Evolutionary conservation across 1,139 yeast genomes (phyloP), one percentile per base, ranked within the genome.

Genomic region (Yamadazyma atlantica): DNA sequence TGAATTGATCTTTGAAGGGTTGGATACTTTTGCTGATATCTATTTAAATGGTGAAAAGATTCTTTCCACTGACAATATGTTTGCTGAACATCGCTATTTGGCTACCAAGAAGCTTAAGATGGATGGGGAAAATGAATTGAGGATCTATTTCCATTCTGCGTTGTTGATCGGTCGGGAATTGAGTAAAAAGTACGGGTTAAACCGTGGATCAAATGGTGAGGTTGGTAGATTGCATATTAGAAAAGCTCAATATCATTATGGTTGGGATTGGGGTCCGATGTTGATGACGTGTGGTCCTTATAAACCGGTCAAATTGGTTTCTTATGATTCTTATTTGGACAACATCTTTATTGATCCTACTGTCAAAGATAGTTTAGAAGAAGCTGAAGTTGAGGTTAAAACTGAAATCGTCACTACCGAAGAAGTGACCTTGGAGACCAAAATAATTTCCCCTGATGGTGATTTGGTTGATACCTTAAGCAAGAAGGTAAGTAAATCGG

Each of bases 191-290:
- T 33, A 43, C 33, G 61, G 61, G 3, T 35, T 11, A 36, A 37
- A 38, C 34, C 48, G 48, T 16, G 46, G 66, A 44, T 58, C 55
- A 47, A 69, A 66, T 44, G 75, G 75, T 4, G 73, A 68, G 29
- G 39, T 61, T 5, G 48, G 59, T 26, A 53, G 79, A 24, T 52
- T 67, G 18, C 63, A 69, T 38, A 64, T 66, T 6, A 54, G 80
- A 40, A 74, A 74, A 49, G 74, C 79, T 0, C 79, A 72, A 48
- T 73, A 72, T 47, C 78, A 73, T 40, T 75, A 59, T 49, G 80
- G 80, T 3, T 75, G 80, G 80, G 80, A 75, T 50, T 75, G 80
- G 80, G 79, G 78, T 5, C 79, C 78, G 5, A 51, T 58, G 2
- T 46, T 73, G 35, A 54, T 69, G 45, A 61, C 72, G 10, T 66